Base-by-base conservation (phyloP, 2,329 filamentous ascomycete genomes). In the Aspergillus neoniger region DNA sequence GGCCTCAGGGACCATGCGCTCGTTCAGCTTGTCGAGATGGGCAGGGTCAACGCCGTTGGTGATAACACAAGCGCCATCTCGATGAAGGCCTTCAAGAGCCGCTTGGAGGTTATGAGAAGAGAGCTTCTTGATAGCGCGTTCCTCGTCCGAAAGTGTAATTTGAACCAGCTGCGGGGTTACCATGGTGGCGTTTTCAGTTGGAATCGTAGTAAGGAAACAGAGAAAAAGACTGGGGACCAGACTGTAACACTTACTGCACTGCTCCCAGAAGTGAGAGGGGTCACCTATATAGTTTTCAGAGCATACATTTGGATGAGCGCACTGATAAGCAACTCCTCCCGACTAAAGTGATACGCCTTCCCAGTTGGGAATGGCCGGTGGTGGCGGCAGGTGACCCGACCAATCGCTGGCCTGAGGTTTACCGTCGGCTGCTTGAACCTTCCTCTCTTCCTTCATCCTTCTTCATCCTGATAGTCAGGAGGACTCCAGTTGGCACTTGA, bases 1-100 rank as follows among this genome's bases (percentile, higher is more conserved):
- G 2, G 76, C 76, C 66, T 79, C 75, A 17, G 64, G 61, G 8
- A 65, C 50, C 67, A 70, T 70, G 57, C 65, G 65, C 14, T 38
- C 59, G 58, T 76, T 73, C 5, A 79, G 69, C 3, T 65, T 65
- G 61, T 76, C 69, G 38, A 77, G 65, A 60, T 76, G 74, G 6
- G 55, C 49, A 2, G 66, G 58, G 32, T 72, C 61, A 52, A 79
- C 68, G 56, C 72, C 76, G 61, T 79, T 78, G 30, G 74, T 65
- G 41, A 79, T 68, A 12, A 77, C 67, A 51, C 79, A 67, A 23
- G 79, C 71, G 38, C 77, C 75, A 57, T 77, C 75, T 36, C 67
- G 66, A 63, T 77, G 74, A 5, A 77, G 67, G 15, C 67, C 67
- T 60, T 68, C 64, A 41, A 70, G 25, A 5, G 67, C 61, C 4